Base-by-base conservation (phyloP, 2,329 filamentous ascomycete genomes). In the Fusarium napiforme region DNA sequence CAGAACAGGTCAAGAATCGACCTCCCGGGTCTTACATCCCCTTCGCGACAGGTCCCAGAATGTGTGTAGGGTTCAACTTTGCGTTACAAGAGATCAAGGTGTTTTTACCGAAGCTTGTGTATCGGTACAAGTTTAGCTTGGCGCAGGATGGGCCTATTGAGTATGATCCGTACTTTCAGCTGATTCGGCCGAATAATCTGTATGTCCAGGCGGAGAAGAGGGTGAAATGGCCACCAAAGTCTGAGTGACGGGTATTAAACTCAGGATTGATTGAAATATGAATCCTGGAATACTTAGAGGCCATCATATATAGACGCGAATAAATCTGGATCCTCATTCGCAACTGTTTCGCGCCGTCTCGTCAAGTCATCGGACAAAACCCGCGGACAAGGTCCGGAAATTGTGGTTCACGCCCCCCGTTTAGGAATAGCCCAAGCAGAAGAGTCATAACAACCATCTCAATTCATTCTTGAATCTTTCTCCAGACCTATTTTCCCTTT, bases 21-120 rank as follows among this genome's bases (percentile, higher is more conserved):
- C 87, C 86, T 58, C 83, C 84, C 36, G 85, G 83, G 1, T 81
- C 86, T 0, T 92, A 91, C 69, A 82, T 88, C 7, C 90, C 90
- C 0, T 92, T 92, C 66, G 89, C 86, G 0, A 81, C 85, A 0
- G 90, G 90, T 0, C 85, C 83, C 0, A 82, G 90, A 5, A 86
- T 85, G 81, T 92, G 90, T 65, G 88, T 92, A 50, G 90, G 89
- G 0, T 91, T 90, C 83, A 91, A 90, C 78, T 90, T 91, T 76
- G 90, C 89, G 0, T 78, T 91, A 21, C 85, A 87, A 69, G 89
- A 92, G 78, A 83, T 90, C 64, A 91, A 91, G 82, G 83, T 90
- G 5, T 86, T 90, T 75, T 43, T 92, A 63, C 82, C 85, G 1
- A 88, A 91, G 81, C 80, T 92, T 46, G 79, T 91, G 1, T 91